These are phyloP conservation scores for Aureobasidium melanogenum DNA, from an alignment of 2,329 filamentous ascomycete species.

Conservation along the genomic window DNA sequence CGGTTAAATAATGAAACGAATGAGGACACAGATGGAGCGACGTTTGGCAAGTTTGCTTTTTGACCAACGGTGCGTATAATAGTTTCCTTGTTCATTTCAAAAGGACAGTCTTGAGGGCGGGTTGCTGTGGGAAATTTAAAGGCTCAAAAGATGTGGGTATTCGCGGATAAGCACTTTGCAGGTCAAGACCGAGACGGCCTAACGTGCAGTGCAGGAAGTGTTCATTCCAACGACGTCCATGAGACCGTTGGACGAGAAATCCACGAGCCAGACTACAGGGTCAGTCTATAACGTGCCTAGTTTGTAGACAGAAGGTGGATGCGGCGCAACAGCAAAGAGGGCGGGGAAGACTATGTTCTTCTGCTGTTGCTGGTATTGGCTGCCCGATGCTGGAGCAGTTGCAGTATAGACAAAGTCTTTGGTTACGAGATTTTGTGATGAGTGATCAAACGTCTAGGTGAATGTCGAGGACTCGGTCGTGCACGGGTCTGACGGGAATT, in stretches of 20 bases:
- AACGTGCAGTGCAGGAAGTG: background rate
- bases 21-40: background rate
- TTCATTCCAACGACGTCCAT: background rate
- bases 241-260: background rate
- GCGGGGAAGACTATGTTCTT: too few relatives aligned
- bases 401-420: too few relatives aligned
- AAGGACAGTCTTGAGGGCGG: background rate
- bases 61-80: background rate
- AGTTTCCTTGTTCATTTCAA: background rate
- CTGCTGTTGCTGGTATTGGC: background rate
- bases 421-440: background rate
- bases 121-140: background rate
- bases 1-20: background rate
- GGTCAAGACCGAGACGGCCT: background rate
- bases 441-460: background rate
- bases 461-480: background rate
- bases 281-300: background rate
- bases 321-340: background rate
- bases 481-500: slow-evolving; percentile 4
- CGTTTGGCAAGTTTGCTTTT: background rate
- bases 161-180: background rate
- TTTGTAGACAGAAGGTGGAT: background rate
- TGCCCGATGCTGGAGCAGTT: too few relatives aligned
- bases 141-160: background rate
- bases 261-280: background rate